These are phyloP conservation scores for Boletus fagicola DNA, from an alignment of 768 basidiomycete genomes.

Conservation along the genomic window DNA sequence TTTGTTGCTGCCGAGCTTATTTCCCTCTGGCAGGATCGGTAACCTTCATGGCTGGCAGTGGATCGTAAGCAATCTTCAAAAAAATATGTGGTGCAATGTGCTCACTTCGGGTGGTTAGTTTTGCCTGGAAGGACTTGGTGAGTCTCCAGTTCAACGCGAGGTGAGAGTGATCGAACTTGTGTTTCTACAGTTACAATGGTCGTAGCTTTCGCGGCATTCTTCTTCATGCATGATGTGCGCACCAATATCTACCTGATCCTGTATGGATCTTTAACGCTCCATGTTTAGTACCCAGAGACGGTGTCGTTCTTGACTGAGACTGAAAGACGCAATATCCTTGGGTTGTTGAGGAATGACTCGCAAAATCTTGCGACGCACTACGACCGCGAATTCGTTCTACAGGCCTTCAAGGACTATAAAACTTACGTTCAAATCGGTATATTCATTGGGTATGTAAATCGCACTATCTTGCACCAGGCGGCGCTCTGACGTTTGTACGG, in stretches of 20 bases:
- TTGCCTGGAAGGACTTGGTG: constrained; percentile 31
- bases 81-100: neutral
- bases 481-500: neutral
- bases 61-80: constrained; percentile 31
- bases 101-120: constrained; percentile 25
- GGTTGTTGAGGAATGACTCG: constrained; percentile 41
- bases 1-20: neutral
- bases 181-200: constrained; percentile 22
- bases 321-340: constrained; percentile 41
- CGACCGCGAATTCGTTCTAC: constrained; percentile 44
- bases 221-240: constrained; percentile 52
- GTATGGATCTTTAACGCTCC: neutral
- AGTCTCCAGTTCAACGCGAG: neutral
- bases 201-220: constrained; percentile 35
- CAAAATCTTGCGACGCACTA: constrained; percentile 47
- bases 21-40: constrained; percentile 16
- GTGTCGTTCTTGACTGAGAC: constrained; percentile 50
- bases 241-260: neutral
- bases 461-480: neutral
- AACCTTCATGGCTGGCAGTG: constrained; percentile 38
- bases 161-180: neutral
- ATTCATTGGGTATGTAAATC: constrained; percentile 39
- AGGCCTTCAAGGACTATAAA: constrained; percentile 48
- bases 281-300: constrained; percentile 51
- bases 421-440: constrained; percentile 35